Conservation (phyloP, 495 filamentous ascomycete genomes). For the Aspergillus funiculosus region DNA sequence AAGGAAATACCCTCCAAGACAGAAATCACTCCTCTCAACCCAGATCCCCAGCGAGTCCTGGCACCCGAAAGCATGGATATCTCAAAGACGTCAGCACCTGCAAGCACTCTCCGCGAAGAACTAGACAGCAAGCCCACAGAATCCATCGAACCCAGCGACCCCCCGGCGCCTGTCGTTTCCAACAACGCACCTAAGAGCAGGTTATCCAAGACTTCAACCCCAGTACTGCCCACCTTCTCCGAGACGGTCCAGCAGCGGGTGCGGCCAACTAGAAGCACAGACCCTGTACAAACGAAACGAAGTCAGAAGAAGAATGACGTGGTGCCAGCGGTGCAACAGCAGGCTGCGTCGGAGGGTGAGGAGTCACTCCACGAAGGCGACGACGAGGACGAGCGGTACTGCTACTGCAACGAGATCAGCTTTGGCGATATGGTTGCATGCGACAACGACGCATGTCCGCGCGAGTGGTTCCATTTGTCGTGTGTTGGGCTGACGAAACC, state of each 20-base stretch:
- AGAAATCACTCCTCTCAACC: conserved; percentile 21
- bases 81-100: conserved; percentile 29
- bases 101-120: conserved; percentile 30
- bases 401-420: conserved; percentile 86
- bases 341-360: conserved; percentile 44
- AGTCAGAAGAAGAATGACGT: conserved; percentile 60
- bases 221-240: conserved; percentile 38
- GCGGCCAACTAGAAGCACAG: conserved; percentile 39
- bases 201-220: conserved; percentile 56
- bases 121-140: conserved; percentile 28
- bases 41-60: conserved; percentile 25
- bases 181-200: conserved; percentile 29
- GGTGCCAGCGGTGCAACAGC: conserved; percentile 28
- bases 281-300: conserved; percentile 47
- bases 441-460: conserved; percentile 76
- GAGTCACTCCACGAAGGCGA: conserved; percentile 54
- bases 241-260: conserved; percentile 31
- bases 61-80: conserved; percentile 25
- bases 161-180: conserved; percentile 1
- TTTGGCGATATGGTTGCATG: conserved; percentile 99
- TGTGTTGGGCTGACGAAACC: conserved; percentile 86
- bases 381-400: conserved; percentile 75
- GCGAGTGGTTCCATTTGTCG: conserved; percentile 94
- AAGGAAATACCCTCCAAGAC: conserved; percentile 30
- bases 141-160: conserved; percentile 25